Evolutionary conservation across 176 grass and related monocot genomes (phyloP), one percentile per base, ranked within the genome.

Genomic region (Musa troglodytarum): DNA sequence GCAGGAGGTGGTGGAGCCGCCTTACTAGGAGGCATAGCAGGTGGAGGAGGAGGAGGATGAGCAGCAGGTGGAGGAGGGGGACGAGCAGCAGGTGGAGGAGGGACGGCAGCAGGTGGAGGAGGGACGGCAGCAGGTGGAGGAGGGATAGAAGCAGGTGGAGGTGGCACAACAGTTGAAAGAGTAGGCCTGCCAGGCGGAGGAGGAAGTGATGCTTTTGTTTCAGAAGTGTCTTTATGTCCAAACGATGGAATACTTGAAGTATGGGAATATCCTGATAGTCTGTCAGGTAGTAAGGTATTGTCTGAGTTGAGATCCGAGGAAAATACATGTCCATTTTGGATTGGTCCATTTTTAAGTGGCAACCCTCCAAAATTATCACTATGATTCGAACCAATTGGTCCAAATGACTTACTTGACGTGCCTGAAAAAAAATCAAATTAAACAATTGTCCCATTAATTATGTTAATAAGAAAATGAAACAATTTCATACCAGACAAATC

Each of bases 351-450:
- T 62, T 88, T 88, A 53, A 87, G 55, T 0, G 81, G 63, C 62
- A 88, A 50, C 58, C 64, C 80, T 56, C 86, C 90, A n/a, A 93
- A 54, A 77, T 85, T 96, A 73, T 82, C 79, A 54, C 80, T 15
- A 80, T 89, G 80, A 70, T 84, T 93, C 26, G 80, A 72, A 72
- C 73, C 88, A 72, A 52, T 76, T 56, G 79, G 75, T 62, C 59
- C 71, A 64, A 50, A 76, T 21, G 82, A 82, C 25, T 74, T 84
- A 51, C 8, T 63, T 82, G 88, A 91, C 49, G 76, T 76, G 68
- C 82, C 95, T 99, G 81, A 69, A 77, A 50, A 50, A 73, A 21
- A 49, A 73, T 68, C 23, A 25, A 56, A 22, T 16, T 74, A 1
- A 34, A 13, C 12, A 56, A 66, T 9, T 34, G 21, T 56, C 53